Base-by-base conservation (phyloP, 1,284 basidiomycete genomes). In the Malassezia obtusa region DNA sequence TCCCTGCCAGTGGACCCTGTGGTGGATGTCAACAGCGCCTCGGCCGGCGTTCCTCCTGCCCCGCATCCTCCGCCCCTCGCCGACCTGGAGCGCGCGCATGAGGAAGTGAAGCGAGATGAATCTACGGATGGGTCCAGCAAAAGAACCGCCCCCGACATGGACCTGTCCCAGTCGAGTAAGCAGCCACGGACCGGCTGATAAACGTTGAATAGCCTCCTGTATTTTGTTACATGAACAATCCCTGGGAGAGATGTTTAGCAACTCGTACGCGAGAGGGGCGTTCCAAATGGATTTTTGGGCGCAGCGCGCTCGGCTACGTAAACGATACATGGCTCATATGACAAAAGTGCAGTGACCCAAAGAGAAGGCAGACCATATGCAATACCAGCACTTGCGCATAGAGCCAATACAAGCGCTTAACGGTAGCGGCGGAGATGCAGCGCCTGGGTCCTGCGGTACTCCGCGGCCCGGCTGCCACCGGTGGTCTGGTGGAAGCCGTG, bases 381-480 rank as follows among this genome's bases (percentile, higher is more conserved):
- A 26, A 28, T n/a, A 9, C 17, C 43, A 21, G 19, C 28, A 45
- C 43, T 5, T 14, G 22, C 24, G 25, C 21, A 26, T 5, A 19
- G 28, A 45, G n/a, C 26, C 43, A 19, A 14, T 8, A 21, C 17
- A 45, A 30, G n/a, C 71, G 71, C 86, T 71, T 82, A 95, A 78
- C 91, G 87, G 86, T 96, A 96, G 75, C 91, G 87, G 75, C 88
- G 88, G 74, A 95, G 85, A 76, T 87, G 89, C 80, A 95, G 88
- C 44, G 77, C 79, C 62, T 65, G 62, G 86, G 94, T 87, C 77
- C 82, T 89, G 78, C 88, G 89, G 89, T 90, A 96, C 77, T 87
- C 88, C 22, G 89, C 85, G 70, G 84, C 83, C 72, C 84, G 84
- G 54, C 89, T 67, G 35, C 67, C 65, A 35, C 63, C 61, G 46